phyloP scores from a whole-genome alignment of 1,284 basidiomycete species.

The Inonotus obliquus region DNA sequence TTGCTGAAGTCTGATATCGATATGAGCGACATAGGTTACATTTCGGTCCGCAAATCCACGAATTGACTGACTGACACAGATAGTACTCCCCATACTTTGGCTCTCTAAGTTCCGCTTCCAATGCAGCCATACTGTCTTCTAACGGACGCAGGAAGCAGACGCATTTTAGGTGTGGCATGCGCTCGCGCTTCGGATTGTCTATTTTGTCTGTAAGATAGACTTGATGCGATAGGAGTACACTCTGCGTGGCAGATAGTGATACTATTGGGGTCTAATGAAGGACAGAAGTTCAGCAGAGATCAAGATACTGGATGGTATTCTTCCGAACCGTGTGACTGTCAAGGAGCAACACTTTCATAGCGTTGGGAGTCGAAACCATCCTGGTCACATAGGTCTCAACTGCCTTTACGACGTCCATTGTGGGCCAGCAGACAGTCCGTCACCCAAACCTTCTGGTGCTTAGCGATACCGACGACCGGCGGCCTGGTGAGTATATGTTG shows the following conservation, averaged over 20 bases:
- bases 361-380: constrained; percentile 79
- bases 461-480: neutral
- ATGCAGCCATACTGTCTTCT: constrained; percentile 75
- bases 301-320: neutral
- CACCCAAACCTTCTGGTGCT: neutral
- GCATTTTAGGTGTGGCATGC: constrained; percentile 95
- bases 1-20: constrained; percentile 84
- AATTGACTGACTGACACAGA: constrained; percentile 85
- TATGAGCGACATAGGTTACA: constrained; percentile 5
- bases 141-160: constrained; percentile 88
- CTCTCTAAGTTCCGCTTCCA: constrained; percentile 81
- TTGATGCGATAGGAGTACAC: constrained; percentile 90
- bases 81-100: constrained; percentile 97
- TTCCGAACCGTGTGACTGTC: constrained; percentile 87
- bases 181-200: constrained; percentile 84
- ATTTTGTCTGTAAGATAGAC: constrained; percentile 98
- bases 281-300: constrained; percentile 1
- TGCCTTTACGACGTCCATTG: constrained; percentile 94
- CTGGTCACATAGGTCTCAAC: constrained; percentile 92
- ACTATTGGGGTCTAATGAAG: constrained; percentile 87
- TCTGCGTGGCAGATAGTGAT: constrained; percentile 93
- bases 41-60: constrained; percentile 23
- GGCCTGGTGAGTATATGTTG: neutral
- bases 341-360: constrained; percentile 97
- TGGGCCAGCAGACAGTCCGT: too few relatives aligned